Conservation (phyloP, 1,284 basidiomycete species). For the Fistulinella staudtii region DNA sequence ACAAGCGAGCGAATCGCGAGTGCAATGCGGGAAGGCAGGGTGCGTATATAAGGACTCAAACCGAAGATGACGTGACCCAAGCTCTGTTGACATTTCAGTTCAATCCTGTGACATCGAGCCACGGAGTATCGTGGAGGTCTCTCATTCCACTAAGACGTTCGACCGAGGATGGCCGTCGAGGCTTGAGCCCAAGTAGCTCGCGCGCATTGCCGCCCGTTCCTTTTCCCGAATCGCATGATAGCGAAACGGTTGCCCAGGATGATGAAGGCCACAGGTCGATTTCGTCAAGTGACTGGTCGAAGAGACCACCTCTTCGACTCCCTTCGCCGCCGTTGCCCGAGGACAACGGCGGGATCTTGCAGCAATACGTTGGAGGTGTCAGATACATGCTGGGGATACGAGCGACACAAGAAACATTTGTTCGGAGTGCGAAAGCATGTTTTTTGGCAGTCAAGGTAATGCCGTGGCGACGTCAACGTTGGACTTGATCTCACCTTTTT, state of each 20-base stretch:
- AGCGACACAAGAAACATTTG: slow-evolving; percentile 18
- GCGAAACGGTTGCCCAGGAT: slow-evolving; percentile 2
- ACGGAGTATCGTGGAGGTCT: slow-evolving; percentile 13
- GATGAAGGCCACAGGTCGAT: not conserved
- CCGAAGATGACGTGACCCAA: not conserved
- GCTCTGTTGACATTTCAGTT: slow-evolving; percentile 16
- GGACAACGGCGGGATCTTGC: not conserved
- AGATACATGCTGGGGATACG: slow-evolving; percentile 8
- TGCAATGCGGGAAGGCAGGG: slow-evolving; percentile 64
- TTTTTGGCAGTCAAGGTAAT: slow-evolving; percentile 48
- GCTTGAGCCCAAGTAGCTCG: slow-evolving; percentile 7
- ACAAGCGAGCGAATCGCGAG: slow-evolving; percentile 65
- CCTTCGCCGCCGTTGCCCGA: slow-evolving; percentile 6
- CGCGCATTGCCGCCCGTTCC: slow-evolving; percentile 22
- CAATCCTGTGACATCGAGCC: slow-evolving; percentile 11
- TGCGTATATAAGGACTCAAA: slow-evolving; percentile 32
- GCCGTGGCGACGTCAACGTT: not conserved
- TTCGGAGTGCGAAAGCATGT: slow-evolving; percentile 38
- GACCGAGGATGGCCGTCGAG: slow-evolving; percentile 8
- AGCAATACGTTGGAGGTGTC: slow-evolving; percentile 8
- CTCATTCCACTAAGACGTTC: slow-evolving; percentile 24
- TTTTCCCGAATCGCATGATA: slow-evolving; percentile 1
- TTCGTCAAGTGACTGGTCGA: slow-evolving; percentile 7
- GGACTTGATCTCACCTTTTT: slow-evolving; percentile 28
- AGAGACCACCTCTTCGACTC: slow-evolving; percentile 15